Evolutionary conservation across 2,329 filamentous ascomycete genomes (phyloP).

Genomic region (Myriosclerotinia duriaeana): DNA sequence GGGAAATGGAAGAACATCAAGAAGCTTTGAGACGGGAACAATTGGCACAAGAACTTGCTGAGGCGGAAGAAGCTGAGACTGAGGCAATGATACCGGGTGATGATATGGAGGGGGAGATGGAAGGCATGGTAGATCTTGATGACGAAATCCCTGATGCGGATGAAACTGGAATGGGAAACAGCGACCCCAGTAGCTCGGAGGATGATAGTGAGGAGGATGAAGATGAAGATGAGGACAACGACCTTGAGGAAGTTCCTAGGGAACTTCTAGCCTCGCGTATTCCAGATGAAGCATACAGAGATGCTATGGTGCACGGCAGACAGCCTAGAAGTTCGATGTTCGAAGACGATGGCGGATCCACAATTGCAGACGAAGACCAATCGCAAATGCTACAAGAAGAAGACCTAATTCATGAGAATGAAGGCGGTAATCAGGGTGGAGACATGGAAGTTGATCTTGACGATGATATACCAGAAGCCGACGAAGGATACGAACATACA

Average conservation of each 20-base stretch:
- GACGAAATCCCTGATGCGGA: constrained; percentile 69
- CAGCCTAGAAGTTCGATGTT: constrained; percentile 47
- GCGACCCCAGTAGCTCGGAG: constrained; percentile 41
- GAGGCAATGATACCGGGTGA: constrained; percentile 44
- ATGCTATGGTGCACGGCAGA: constrained; percentile 55
- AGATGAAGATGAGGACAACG: constrained; percentile 42
- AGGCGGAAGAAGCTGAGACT: constrained; percentile 54
- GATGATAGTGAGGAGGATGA: constrained; percentile 45
- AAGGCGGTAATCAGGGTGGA: constrained; percentile 40
- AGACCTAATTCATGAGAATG: constrained; percentile 48
- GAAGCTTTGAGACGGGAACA: constrained; percentile 70
- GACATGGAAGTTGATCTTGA: constrained; percentile 64
- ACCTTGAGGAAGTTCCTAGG: constrained; percentile 39
- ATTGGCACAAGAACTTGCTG: constrained; percentile 70
- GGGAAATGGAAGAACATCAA: constrained; percentile 83
- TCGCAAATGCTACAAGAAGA: constrained; percentile 64
- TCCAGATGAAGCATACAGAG: constrained; percentile 61
- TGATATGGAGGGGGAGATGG: constrained; percentile 43
- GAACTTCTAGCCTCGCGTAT: constrained; percentile 45
- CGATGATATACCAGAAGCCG: constrained; percentile 63
- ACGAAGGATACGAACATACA: constrained; percentile 69
- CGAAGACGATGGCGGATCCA: constrained; percentile 48
- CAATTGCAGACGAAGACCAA: constrained; percentile 56
- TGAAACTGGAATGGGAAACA: constrained; percentile 32
- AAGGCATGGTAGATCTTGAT: constrained; percentile 63